Percentiles rank a stretch among this genome's conserved stretches.
Conservation (phyloP, 2,329 filamentous ascomycete genomes). For the Fusarium ramigenum region DNA sequence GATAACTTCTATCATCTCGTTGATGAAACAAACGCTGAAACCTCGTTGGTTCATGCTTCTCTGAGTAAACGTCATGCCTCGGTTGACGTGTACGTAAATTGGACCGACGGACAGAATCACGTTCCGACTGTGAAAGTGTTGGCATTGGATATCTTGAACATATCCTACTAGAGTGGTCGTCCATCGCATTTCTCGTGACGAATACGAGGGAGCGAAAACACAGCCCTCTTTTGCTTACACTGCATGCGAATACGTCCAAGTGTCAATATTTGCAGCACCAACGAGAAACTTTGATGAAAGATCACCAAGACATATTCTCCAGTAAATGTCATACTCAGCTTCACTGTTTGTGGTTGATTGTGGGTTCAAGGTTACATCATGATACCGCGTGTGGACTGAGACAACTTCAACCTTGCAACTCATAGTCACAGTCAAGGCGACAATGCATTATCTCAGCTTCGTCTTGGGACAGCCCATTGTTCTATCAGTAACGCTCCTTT, state of each 20-base stretch:
- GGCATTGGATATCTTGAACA: neutral
- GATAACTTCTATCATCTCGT: constrained; percentile 2
- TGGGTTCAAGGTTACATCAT: constrained; percentile 25
- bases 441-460: constrained; percentile 32
- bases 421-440: neutral
- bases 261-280: neutral
- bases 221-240: neutral
- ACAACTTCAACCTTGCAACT: constrained; percentile 16
- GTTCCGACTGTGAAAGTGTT: neutral
- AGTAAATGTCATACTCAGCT: neutral
- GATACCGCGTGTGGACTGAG: neutral
- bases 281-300: neutral
- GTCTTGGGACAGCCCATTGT: neutral
- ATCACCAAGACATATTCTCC: neutral
- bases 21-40: constrained; percentile 22
- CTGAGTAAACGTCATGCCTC: constrained; percentile 9
- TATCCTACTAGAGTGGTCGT: neutral
- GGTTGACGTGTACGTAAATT: constrained; percentile 3
- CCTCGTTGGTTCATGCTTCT: constrained; percentile 9
- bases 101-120: constrained; percentile 6
- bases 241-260: neutral
- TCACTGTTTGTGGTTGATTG: neutral
- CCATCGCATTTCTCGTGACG: neutral
- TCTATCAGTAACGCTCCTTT: neutral
- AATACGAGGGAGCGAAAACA: constrained; percentile 16